Percentiles rank a stretch among this genome's conserved stretches.
phyloP scores from a whole-genome alignment of 2,329 filamentous ascomycete species.

The Penicillium occitanis region DNA sequence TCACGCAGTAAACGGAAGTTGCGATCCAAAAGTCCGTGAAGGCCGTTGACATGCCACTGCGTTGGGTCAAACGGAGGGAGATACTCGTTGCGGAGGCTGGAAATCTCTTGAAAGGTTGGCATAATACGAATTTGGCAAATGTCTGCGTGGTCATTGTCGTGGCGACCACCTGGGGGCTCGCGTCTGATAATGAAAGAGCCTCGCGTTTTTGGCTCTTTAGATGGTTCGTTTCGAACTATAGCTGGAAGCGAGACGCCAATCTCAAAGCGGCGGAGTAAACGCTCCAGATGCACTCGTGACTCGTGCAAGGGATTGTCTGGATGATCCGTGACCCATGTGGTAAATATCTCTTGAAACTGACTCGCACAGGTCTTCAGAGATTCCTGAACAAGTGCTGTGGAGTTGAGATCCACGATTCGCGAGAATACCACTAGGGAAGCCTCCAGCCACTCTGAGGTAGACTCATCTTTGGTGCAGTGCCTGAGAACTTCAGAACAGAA shows the following conservation, averaged over 20 bases:
- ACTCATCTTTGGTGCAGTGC: slow-evolving; percentile 5
- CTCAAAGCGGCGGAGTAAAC: slow-evolving; percentile 23
- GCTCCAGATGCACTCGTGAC: slow-evolving; percentile 18
- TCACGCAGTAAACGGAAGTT: slow-evolving; percentile 41
- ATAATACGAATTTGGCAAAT: slow-evolving; percentile 37
- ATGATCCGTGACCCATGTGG: slow-evolving; percentile 12
- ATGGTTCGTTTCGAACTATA: neutral
- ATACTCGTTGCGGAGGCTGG: slow-evolving; percentile 31
- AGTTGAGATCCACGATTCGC: slow-evolving; percentile 21
- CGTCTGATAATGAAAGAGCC: slow-evolving; percentile 22
- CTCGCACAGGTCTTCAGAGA: slow-evolving; percentile 15
- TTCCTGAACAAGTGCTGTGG: slow-evolving; percentile 20
- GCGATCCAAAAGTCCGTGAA: slow-evolving; percentile 35
- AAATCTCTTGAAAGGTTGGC: slow-evolving; percentile 39
- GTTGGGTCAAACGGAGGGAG: slow-evolving; percentile 34
- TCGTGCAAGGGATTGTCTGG: neutral
- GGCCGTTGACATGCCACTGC: slow-evolving; percentile 31
- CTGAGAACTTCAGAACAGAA: slow-evolving; percentile 21
- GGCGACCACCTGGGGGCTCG: slow-evolving; percentile 32
- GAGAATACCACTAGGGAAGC: slow-evolving; percentile 17
- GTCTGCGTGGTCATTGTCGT: slow-evolving; percentile 40
- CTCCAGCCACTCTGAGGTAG: slow-evolving; percentile 14
- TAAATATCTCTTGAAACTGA: slow-evolving; percentile 16
- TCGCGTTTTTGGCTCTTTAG: neutral
- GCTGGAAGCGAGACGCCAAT: slow-evolving; percentile 24